Evolutionary conservation across 352 stramenopile species (phyloP).

Genomic region (Globisporangium parvum): DNA sequence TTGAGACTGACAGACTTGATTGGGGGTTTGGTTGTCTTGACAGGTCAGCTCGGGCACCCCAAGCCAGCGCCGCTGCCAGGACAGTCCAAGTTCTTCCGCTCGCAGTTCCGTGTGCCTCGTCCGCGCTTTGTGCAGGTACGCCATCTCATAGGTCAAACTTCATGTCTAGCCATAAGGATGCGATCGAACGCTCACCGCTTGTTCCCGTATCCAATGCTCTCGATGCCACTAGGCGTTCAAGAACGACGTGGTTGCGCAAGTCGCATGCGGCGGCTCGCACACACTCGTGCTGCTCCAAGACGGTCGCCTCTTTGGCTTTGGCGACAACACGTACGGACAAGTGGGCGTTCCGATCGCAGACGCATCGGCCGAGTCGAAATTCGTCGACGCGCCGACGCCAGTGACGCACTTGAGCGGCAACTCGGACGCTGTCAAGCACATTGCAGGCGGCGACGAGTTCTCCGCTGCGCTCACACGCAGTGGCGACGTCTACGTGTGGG

Average conservation of each 20-base stretch:
- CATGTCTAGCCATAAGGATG: no score
- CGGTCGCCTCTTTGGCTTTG: conserved; percentile 56
- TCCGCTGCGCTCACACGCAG: conserved; percentile 47
- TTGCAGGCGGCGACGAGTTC: conserved; percentile 57
- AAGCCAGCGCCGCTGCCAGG: conserved; percentile 40
- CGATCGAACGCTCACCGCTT: no score
- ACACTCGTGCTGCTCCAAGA: conserved; percentile 64
- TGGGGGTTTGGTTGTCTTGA: background rate
- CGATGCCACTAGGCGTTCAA: conserved; percentile 33
- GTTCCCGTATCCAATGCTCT: no score
- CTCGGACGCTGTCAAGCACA: conserved; percentile 27
- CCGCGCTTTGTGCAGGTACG: conserved; percentile 67
- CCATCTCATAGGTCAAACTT: no score
- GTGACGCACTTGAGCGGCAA: conserved; percentile 9
- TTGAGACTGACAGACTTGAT: background rate
- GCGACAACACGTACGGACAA: conserved; percentile 71
- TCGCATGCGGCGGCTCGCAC: conserved; percentile 64
- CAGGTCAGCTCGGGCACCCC: conserved; percentile 61
- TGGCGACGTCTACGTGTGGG: conserved; percentile 70
- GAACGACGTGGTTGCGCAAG: conserved; percentile 42
- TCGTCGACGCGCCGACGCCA: conserved; percentile 32
- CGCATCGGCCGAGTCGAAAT: conserved; percentile 21
- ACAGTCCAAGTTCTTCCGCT: conserved; percentile 78
- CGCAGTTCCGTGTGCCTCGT: conserved; percentile 63
- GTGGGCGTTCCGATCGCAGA: conserved; percentile 31